These are phyloP conservation scores for Alternaria dauci DNA, from an alignment of 2,329 filamentous ascomycete species.

Conservation along the genomic window DNA sequence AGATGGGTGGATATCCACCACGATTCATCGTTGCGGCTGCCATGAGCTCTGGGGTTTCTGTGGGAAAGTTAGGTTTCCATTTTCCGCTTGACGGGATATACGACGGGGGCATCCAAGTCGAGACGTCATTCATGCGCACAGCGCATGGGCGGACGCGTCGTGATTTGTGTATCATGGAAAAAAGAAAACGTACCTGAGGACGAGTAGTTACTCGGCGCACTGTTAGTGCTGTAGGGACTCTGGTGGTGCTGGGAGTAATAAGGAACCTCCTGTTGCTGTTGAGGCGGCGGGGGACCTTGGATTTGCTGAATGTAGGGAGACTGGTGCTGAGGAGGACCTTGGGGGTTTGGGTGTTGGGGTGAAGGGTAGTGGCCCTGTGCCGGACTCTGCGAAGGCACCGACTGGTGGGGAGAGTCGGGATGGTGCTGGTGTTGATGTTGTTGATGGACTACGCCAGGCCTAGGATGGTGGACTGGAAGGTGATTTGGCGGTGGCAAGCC, in stretches of 20 bases:
- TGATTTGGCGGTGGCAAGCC: conserved; percentile 71
- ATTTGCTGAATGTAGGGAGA: conserved; percentile 73
- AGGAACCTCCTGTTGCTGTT: conserved; percentile 71
- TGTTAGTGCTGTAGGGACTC: conserved; percentile 83
- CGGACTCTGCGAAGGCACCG: conserved; percentile 66
- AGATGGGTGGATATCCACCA: conserved; percentile 78
- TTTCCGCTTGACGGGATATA: conserved; percentile 9
- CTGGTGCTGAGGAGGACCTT: conserved; percentile 59
- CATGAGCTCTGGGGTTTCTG: conserved; percentile 78
- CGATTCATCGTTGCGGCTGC: conserved; percentile 72
- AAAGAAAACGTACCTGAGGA: conserved; percentile 64
- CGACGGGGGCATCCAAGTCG: conserved; percentile 15
- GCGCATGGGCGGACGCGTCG: conserved; percentile 17
- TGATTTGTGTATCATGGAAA: conserved; percentile 1
- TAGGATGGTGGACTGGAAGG: conserved; percentile 69
- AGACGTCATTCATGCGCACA: conserved; percentile 20
- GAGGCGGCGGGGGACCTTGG: conserved; percentile 68
- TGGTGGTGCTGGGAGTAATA: conserved; percentile 84
- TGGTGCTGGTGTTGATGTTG: conserved; percentile 59
- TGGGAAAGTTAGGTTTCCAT: conserved; percentile 64
- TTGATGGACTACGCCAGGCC: conserved; percentile 71
- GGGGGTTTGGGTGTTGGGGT: conserved; percentile 69
- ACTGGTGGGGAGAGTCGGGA: conserved; percentile 68
- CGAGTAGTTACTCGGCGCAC: conserved; percentile 82
- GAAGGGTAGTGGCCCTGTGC: conserved; percentile 70